phyloP scores from a whole-genome alignment of 495 filamentous ascomycete species.

The Darksidea phi region DNA sequence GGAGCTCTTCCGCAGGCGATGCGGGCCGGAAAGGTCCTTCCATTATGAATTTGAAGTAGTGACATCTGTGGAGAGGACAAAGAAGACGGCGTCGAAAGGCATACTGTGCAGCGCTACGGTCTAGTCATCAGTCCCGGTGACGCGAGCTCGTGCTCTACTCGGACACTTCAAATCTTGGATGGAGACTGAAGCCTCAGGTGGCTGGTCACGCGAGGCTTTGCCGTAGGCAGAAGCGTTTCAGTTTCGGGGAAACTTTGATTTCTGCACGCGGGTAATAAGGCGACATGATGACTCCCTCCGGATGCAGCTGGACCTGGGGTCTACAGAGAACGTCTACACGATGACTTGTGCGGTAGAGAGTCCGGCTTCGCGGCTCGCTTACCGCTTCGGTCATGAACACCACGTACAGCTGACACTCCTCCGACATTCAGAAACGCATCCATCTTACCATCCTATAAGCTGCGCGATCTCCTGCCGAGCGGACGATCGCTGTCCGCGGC shows the following conservation, averaged over 20 bases:
- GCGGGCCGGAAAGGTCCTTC: constrained; percentile 11
- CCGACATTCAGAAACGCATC: too few species aligned
- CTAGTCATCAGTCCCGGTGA: constrained; percentile 4
- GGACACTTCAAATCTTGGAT: neutral
- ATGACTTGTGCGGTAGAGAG: too few species aligned
- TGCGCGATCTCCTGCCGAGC: too few species aligned
- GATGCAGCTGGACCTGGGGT: too few species aligned
- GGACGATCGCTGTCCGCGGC: too few species aligned
- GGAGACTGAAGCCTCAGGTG: constrained; percentile 2
- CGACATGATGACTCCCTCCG: too few species aligned
- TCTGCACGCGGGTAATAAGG: too few species aligned
- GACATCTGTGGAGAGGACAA: neutral
- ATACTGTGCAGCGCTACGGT: neutral
- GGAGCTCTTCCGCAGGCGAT: constrained; percentile 14
- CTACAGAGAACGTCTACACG: too few species aligned
- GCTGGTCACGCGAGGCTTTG: constrained; percentile 14
- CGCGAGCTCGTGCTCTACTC: constrained; percentile 6
- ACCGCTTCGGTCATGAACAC: too few species aligned
- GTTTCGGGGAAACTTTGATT: neutral
- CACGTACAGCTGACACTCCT: too few species aligned
- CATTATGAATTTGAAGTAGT: neutral
- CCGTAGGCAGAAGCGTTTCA: constrained; percentile 18
- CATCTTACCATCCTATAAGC: too few species aligned
- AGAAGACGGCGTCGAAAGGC: neutral
- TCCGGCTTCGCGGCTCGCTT: too few species aligned